phyloP scores from a whole-genome alignment of 768 basidiomycete genomes.

The Termitomyces sp. region DNA sequence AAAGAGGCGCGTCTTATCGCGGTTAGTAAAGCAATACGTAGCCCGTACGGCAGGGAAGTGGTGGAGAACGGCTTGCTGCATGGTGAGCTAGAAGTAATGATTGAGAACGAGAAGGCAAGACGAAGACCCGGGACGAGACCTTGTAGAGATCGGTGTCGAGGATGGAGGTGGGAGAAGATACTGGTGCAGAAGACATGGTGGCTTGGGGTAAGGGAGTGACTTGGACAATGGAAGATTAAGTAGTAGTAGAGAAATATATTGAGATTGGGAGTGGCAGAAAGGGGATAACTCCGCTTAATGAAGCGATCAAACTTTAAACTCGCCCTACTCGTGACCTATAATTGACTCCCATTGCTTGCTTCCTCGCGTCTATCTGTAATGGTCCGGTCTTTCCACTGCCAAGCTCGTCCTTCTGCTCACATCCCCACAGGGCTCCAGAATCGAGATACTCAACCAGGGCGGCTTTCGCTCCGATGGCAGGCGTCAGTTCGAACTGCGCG shows the following conservation, averaged over 20 bases:
- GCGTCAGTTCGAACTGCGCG: slow-evolving; percentile 86
- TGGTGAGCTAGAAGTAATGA: slow-evolving; percentile 59
- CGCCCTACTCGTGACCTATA: not conserved
- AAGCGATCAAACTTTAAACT: slow-evolving; percentile 4
- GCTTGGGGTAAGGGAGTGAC: slow-evolving; percentile 1
- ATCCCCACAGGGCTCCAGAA: slow-evolving; percentile 34
- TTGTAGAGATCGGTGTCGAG: slow-evolving; percentile 96
- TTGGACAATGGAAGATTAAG: not conserved
- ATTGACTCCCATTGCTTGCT: not conserved
- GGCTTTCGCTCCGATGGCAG: slow-evolving; percentile 91
- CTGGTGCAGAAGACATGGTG: slow-evolving; percentile 33
- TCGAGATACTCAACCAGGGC: slow-evolving; percentile 80
- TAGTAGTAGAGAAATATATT: not conserved
- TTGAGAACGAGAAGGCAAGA: slow-evolving; percentile 1
- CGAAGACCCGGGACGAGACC: slow-evolving; percentile 29
- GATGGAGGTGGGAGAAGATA: slow-evolving; percentile 43
- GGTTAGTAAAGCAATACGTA: slow-evolving; percentile 78
- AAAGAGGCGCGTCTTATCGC: slow-evolving; percentile 60
- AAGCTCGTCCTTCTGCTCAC: slow-evolving; percentile 3
- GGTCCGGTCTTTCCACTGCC: slow-evolving; percentile 14
- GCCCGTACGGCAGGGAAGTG: slow-evolving; percentile 71
- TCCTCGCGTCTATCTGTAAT: slow-evolving; percentile 7
- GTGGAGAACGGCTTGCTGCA: slow-evolving; percentile 87
- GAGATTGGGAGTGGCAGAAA: slow-evolving; percentile 3
- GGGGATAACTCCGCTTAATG: slow-evolving; percentile 7